Conservation (phyloP, 1,139 yeast genomes). For the Blastobotrys malaysiensis region DNA sequence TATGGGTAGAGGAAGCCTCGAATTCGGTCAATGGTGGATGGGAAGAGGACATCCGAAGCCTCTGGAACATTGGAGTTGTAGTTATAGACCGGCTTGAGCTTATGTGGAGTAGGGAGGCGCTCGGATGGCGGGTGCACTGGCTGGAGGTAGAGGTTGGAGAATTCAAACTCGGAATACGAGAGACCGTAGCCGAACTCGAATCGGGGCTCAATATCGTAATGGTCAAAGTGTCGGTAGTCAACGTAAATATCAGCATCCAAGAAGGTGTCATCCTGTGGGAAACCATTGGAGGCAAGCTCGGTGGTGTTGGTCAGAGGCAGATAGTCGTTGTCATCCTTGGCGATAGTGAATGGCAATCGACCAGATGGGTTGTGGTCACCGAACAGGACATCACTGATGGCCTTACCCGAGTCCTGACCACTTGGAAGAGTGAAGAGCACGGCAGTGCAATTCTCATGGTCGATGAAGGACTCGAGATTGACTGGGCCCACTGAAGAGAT, state of each 20-base stretch:
- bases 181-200: constrained; percentile 61
- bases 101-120: constrained; percentile 47
- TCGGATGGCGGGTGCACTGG: constrained; percentile 44
- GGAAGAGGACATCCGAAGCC: constrained; percentile 49
- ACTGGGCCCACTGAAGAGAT: constrained; percentile 58
- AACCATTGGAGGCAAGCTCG: constrained; percentile 20
- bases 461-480: constrained; percentile 54
- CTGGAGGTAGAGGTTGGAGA: constrained; percentile 32
- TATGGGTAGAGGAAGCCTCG: constrained; percentile 30
- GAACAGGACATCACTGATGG: constrained; percentile 46
- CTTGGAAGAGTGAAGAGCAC: constrained; percentile 52
- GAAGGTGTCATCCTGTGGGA: constrained; percentile 39
- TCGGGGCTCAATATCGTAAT: constrained; percentile 50
- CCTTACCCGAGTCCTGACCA: constrained; percentile 51
- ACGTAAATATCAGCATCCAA: constrained; percentile 35
- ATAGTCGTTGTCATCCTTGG: constrained; percentile 50
- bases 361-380: constrained; percentile 62
- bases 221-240: constrained; percentile 53
- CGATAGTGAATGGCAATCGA: constrained; percentile 57
- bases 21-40: constrained; percentile 26
- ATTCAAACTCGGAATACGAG: constrained; percentile 47
- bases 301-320: constrained; percentile 43
- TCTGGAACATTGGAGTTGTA: constrained; percentile 37
- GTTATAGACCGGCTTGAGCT: constrained; percentile 32
- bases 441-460: constrained; percentile 52